These are phyloP conservation scores for Emergomyces africanus DNA, from an alignment of 2,329 filamentous ascomycete species.

Conservation along the genomic window DNA sequence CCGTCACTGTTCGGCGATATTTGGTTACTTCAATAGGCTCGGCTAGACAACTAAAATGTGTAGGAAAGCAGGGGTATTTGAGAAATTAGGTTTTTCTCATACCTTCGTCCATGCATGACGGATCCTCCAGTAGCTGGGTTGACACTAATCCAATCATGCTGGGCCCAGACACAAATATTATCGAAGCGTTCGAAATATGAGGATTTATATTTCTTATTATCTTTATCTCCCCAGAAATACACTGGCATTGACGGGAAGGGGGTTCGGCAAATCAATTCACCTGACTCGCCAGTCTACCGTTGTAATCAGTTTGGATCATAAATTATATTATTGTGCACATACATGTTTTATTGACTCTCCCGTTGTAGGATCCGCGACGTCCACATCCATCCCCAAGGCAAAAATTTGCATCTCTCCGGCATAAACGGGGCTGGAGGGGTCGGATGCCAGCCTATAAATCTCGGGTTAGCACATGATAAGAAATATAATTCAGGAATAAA, in stretches of 20 bases:
- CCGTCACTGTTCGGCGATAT: slow-evolving; percentile 24
- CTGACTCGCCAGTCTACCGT: slow-evolving; percentile 22
- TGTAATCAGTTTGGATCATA: background rate
- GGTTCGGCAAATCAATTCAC: slow-evolving; percentile 34
- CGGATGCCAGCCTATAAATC: slow-evolving; percentile 21
- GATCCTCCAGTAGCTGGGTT: slow-evolving; percentile 31
- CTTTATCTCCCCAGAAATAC: slow-evolving; percentile 33
- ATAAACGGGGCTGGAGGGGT: slow-evolving; percentile 31
- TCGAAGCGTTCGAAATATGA: slow-evolving; percentile 36
- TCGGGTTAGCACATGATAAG: background rate
- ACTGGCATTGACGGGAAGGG: slow-evolving; percentile 37
- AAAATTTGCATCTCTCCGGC: slow-evolving; percentile 35
- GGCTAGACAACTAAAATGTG: background rate
- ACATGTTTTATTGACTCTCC: slow-evolving; percentile 21
- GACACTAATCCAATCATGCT: slow-evolving; percentile 35
- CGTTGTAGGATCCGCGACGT: slow-evolving; percentile 29
- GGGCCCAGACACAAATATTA: slow-evolving; percentile 29
- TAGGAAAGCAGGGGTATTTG: background rate
- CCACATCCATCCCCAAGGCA: slow-evolving; percentile 35
- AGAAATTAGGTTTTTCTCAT: background rate
- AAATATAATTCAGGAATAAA: background rate
- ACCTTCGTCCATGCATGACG: slow-evolving; percentile 32
- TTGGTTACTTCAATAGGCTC: background rate
- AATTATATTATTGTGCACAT: background rate
- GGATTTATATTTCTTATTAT: slow-evolving; percentile 28